Conservation (phyloP, 257 asterid species). For the Nicotiana obtusifolia region DNA sequence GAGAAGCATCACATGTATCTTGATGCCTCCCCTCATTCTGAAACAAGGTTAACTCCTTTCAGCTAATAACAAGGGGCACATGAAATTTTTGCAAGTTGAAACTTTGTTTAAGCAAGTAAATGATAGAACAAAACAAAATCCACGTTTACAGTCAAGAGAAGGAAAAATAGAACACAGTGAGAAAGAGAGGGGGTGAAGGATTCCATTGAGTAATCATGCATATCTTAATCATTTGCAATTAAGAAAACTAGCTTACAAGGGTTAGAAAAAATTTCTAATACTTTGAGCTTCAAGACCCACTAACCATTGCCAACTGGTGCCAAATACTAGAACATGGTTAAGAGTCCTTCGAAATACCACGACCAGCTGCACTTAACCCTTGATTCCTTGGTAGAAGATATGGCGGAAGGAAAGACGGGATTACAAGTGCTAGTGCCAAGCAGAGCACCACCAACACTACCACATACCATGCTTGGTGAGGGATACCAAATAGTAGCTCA, state of each 20-base stretch:
- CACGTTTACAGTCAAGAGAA: background rate
- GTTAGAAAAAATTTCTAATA: background rate
- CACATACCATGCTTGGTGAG: conserved; percentile 74
- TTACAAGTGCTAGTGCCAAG: conserved; percentile 48
- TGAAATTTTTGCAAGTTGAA: background rate
- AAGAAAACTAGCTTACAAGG: background rate
- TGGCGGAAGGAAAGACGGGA: conserved; percentile 62
- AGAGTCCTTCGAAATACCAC: conserved; percentile 41
- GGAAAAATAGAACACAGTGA: background rate
- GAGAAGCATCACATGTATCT: background rate
- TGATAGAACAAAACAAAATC: background rate
- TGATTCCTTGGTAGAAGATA: conserved; percentile 51
- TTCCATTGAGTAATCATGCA: background rate
- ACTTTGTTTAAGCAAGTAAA: background rate
- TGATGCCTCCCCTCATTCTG: background rate
- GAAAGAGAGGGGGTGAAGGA: background rate
- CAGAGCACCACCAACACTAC: conserved; percentile 47
- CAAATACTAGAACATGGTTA: conserved; percentile 14
- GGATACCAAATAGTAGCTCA: conserved; percentile 72
- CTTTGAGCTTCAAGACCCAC: background rate
- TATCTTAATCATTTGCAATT: conserved; percentile 1
- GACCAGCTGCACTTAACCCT: conserved; percentile 19
- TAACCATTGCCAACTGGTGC: background rate
- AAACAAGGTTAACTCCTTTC: background rate
- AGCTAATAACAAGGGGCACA: background rate